Evolutionary conservation across 1,284 basidiomycete species (phyloP), one percentile per base, ranked within the genome.

Genomic region (Sparassis latifolia): DNA sequence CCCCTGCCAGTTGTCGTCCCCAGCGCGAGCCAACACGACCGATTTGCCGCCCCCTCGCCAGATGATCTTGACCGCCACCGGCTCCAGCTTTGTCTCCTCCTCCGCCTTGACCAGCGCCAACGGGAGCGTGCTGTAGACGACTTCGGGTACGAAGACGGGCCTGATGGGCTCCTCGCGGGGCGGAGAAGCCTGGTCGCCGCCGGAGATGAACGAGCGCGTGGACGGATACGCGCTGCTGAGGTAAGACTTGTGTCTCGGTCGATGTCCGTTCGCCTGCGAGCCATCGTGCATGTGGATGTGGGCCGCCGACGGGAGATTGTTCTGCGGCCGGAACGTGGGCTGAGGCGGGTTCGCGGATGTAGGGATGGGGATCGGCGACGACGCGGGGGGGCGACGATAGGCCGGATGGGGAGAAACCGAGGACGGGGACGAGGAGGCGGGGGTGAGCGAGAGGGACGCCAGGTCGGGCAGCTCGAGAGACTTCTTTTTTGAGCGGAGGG

Each of bases 391-490:
- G 10, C 73, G 69, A 57, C 74, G 72, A 55, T 68, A 65, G 44
- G 65, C 64, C 40, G 68, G 67, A 64, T 69, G 69, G 51, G 73
- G 72, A 31, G 75, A 75, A 52, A 65, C 58, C 44, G 68, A 67
- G 44, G 65, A 63, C 10, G 64, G 67, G 56, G 63, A 66, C 41
- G 69, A 69, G 44, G 70, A 62, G 33, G 73, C 67, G 44, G 77
- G 73, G 32, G 78, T 76, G 55, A 79, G 61, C n/a, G 78, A 73
- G 51, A 84, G 73, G 48, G 76, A 76, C 32, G 82, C 82, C 58
- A 89, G 79, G 71, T 89, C 86, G 51, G 86, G 86, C 41, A 89
- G 75, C 64, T 89, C 85, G 38, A 89, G 76, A 0, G 82, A 85
- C 61, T 76, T 80, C 70, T 86, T 87, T 74, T 86, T 88, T 28